Conservation (phyloP, 2,329 filamentous ascomycete species). For the Aspergillus felis region DNA sequence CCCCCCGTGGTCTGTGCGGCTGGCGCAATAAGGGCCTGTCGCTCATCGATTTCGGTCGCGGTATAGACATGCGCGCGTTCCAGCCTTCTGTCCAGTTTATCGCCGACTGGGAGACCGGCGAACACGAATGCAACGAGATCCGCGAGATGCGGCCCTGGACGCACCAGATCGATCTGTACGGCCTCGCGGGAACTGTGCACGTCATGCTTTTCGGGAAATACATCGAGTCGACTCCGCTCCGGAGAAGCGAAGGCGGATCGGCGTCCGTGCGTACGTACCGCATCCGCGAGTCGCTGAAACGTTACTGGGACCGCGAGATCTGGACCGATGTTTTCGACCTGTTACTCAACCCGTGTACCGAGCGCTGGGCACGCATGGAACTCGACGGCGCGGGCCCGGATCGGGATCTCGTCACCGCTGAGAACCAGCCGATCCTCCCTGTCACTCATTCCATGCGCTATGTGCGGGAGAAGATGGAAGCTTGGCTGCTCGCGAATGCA, state of each 20-base stretch:
- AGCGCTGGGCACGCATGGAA: slow-evolving; percentile 61
- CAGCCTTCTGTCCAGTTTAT: slow-evolving; percentile 75
- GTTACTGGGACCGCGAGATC: slow-evolving; percentile 94
- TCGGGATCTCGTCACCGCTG: not conserved
- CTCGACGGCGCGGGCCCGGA: slow-evolving; percentile 22
- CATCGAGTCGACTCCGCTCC: slow-evolving; percentile 66
- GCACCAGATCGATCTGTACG: slow-evolving; percentile 95
- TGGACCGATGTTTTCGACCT: slow-evolving; percentile 82
- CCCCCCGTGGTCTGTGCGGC: slow-evolving; percentile 67
- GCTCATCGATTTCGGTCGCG: slow-evolving; percentile 92
- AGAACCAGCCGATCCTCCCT: slow-evolving; percentile 56
- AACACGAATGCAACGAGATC: slow-evolving; percentile 92
- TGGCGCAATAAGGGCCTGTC: slow-evolving; percentile 78
- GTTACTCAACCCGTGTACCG: slow-evolving; percentile 68
- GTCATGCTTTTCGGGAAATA: slow-evolving; percentile 90
- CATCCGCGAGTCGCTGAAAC: slow-evolving; percentile 77
- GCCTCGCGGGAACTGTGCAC: slow-evolving; percentile 83
- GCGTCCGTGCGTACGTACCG: slow-evolving; percentile 61
- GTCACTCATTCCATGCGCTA: slow-evolving; percentile 65
- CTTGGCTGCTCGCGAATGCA: slow-evolving; percentile 73
- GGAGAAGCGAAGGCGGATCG: slow-evolving; percentile 11
- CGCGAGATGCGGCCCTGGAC: slow-evolving; percentile 93
- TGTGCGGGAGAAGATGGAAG: slow-evolving; percentile 76
- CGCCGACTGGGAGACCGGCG: slow-evolving; percentile 87
- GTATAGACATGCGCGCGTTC: slow-evolving; percentile 90